phyloP scores from a whole-genome alignment of 2,329 filamentous ascomycete genomes.

The Colletotrichum truncatum region DNA sequence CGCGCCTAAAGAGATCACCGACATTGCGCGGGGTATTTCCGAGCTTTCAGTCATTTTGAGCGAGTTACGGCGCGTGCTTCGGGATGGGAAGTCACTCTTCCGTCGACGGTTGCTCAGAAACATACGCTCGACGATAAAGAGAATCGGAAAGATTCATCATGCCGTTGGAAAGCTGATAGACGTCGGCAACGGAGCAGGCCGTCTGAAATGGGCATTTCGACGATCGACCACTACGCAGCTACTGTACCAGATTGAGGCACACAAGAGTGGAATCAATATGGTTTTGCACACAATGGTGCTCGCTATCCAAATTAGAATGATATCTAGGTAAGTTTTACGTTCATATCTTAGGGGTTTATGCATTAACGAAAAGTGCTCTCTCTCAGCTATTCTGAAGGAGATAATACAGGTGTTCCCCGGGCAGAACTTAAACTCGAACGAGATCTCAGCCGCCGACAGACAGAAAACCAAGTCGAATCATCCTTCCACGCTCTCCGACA shows the following conservation, averaged over 20 bases:
- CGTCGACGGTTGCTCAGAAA: not conserved
- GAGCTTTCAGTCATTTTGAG: not conserved
- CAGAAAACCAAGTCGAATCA: not conserved
- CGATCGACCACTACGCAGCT: not conserved
- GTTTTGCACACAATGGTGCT: not conserved
- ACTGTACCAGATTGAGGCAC: not conserved
- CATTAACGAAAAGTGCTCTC: fast-evolving
- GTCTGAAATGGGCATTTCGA: not conserved
- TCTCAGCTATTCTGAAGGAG: no score
- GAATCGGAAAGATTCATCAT: not conserved
- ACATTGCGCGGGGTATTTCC: not conserved
- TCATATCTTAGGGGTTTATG: fast-evolving
- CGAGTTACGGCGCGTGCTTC: not conserved
- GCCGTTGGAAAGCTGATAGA: not conserved
- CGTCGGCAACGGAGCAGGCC: not conserved
- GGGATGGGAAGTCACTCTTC: not conserved
- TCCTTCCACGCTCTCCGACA: not conserved
- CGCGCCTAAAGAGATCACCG: not conserved
- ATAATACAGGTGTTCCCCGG: fast-evolving
- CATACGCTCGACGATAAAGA: not conserved
- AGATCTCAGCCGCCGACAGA: not conserved
- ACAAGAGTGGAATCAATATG: not conserved
- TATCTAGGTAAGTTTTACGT: not conserved
- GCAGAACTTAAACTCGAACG: not conserved
- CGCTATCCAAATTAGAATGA: not conserved